Conservation (phyloP, 2,329 filamentous ascomycete species). For the Neoscytalidium dimidiatum region DNA sequence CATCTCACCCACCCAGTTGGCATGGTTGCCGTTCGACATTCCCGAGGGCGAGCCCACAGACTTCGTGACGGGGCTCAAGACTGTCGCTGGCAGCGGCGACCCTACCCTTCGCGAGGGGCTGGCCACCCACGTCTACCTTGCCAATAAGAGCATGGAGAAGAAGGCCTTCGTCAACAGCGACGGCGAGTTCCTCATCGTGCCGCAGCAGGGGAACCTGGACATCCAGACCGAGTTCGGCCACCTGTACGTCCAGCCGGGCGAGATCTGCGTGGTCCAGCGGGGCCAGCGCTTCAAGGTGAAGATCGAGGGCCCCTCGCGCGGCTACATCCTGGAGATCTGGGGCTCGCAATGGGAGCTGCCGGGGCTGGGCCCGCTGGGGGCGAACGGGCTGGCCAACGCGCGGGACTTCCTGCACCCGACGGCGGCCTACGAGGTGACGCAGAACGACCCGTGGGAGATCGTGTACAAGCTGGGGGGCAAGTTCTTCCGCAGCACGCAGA, state of each 20-base stretch:
- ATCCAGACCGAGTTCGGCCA: slow-evolving; percentile 77
- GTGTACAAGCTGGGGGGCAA: slow-evolving; percentile 61
- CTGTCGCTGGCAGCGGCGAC: slow-evolving; percentile 41
- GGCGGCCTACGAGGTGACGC: slow-evolving; percentile 61
- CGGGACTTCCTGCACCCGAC: slow-evolving; percentile 73
- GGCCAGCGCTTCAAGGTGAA: slow-evolving; percentile 41
- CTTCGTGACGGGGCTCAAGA: slow-evolving; percentile 38
- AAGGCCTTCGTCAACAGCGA: slow-evolving; percentile 60
- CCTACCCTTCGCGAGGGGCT: slow-evolving; percentile 39
- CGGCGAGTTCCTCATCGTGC: slow-evolving; percentile 75
- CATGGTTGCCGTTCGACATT: slow-evolving; percentile 39
- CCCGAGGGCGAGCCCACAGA: slow-evolving; percentile 33
- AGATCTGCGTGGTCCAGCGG: slow-evolving; percentile 59
- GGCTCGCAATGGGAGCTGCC: slow-evolving; percentile 43
- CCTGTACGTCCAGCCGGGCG: slow-evolving; percentile 73
- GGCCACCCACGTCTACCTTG: slow-evolving; percentile 36
- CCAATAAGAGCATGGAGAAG: slow-evolving; percentile 38
- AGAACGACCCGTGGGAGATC: slow-evolving; percentile 43
- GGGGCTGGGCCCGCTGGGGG: slow-evolving; percentile 42
- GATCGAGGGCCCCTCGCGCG: slow-evolving; percentile 35
- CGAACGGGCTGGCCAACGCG: slow-evolving; percentile 42
- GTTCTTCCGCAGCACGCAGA: slow-evolving; percentile 66
- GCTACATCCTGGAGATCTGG: slow-evolving; percentile 45
- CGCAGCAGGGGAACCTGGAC: slow-evolving; percentile 72
- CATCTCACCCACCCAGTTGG: slow-evolving; percentile 39